Evolutionary conservation across 352 stramenopile genomes (phyloP).

Genomic region (Pythium periplocum): DNA sequence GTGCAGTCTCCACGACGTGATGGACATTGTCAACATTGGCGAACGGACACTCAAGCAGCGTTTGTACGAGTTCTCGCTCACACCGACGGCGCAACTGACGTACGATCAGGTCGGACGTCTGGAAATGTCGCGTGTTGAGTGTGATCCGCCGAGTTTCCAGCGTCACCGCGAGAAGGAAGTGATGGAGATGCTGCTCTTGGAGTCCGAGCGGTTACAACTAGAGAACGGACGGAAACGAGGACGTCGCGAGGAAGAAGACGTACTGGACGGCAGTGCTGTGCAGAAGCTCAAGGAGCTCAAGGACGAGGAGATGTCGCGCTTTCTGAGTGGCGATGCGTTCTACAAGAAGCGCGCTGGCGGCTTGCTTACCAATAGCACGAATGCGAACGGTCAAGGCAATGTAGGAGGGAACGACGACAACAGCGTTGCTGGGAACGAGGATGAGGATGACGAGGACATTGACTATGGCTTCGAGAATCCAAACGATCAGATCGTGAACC

Average conservation of each 20-base stretch:
- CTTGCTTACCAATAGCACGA: slow-evolving; percentile 20
- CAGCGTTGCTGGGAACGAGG: background rate
- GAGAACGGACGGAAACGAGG: slow-evolving; percentile 37
- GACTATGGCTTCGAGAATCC: slow-evolving; percentile 84
- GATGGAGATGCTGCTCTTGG: slow-evolving; percentile 89
- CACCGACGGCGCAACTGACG: slow-evolving; percentile 91
- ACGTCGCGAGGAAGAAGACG: slow-evolving; percentile 25
- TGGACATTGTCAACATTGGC: slow-evolving; percentile 94
- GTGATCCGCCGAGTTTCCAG: slow-evolving; percentile 87
- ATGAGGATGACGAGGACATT: slow-evolving; percentile 56
- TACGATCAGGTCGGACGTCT: slow-evolving; percentile 94
- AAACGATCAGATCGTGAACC: slow-evolving; percentile 77
- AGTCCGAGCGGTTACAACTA: slow-evolving; percentile 58
- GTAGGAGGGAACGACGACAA: slow-evolving; percentile 12
- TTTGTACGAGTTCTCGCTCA: slow-evolving; percentile 96
- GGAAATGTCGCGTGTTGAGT: slow-evolving; percentile 84
- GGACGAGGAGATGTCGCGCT: slow-evolving; percentile 76
- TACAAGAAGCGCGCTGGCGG: slow-evolving; percentile 56
- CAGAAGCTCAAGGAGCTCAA: slow-evolving; percentile 53
- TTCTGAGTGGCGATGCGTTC: slow-evolving; percentile 51
- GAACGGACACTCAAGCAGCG: slow-evolving; percentile 95
- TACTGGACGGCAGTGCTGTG: slow-evolving; percentile 33
- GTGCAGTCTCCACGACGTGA: slow-evolving; percentile 80
- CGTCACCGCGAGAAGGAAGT: slow-evolving; percentile 82
- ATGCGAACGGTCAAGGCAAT: slow-evolving; percentile 4